Conservation (phyloP, 2,329 filamentous ascomycete species). For the Fonsecaea erecta region DNA sequence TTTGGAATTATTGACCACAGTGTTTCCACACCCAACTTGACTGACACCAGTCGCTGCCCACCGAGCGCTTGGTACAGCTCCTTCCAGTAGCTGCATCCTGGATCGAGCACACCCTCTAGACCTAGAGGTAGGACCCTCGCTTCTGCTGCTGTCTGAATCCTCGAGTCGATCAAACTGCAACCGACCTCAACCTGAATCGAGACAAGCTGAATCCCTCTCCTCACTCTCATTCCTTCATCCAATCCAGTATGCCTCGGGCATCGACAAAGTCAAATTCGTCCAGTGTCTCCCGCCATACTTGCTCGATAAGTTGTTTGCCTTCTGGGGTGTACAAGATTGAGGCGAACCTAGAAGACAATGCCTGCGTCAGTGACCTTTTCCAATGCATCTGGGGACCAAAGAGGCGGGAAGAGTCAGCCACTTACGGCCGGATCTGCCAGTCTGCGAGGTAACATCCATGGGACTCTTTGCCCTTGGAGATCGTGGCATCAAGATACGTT, state of each 20-base stretch:
- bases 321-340: constrained; percentile 35
- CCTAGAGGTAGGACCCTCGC: neutral
- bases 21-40: neutral
- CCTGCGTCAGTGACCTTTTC: neutral
- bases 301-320: constrained; percentile 43
- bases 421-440: constrained; percentile 54
- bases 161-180: neutral
- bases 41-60: neutral
- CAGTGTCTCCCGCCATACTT: constrained; percentile 44
- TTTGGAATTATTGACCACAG: neutral
- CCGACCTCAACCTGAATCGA: neutral
- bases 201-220: neutral
- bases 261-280: constrained; percentile 14
- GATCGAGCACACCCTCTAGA: neutral
- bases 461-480: constrained; percentile 54
- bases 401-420: constrained; percentile 13
- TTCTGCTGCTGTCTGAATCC: neutral
- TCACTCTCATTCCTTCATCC: neutral
- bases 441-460: constrained; percentile 58
- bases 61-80: no score
- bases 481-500: constrained; percentile 54
- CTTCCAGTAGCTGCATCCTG: neutral
- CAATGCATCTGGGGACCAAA: neutral
- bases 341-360: constrained; percentile 39
- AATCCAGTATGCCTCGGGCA: neutral